Evolutionary conservation across 192 early-diverging fungal species (phyloP).

Genomic region (Piromyces sp.): DNA sequence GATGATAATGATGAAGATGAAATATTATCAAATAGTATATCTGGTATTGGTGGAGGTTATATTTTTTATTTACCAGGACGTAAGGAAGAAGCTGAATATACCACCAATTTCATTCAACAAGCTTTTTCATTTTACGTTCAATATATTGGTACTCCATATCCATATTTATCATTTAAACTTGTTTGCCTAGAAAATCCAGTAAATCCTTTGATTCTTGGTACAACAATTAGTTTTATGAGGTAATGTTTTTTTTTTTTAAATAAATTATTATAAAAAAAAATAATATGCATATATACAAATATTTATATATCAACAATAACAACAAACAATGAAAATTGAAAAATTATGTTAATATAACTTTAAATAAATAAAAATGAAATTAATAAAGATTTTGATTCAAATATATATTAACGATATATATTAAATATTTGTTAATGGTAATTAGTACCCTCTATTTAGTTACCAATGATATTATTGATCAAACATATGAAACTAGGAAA

Average conservation of each 20-base stretch:
- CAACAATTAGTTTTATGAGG: constrained; percentile 63
- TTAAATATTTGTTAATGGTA: not conserved
- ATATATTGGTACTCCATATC: constrained; percentile 67
- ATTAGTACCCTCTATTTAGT: constrained; percentile 42
- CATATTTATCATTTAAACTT: constrained; percentile 56
- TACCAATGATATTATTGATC: constrained; percentile 61
- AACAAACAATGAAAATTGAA: too few relatives aligned
- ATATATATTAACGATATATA: not conserved
- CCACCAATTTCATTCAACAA: constrained; percentile 37
- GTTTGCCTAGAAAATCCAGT: constrained; percentile 72
- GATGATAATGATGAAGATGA: constrained; percentile 3
- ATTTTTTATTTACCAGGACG: constrained; percentile 51
- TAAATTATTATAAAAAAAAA: too few relatives aligned
- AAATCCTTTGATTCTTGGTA: constrained; percentile 49
- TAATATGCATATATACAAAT: too few relatives aligned
- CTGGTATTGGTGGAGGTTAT: constrained; percentile 34
- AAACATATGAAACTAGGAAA: constrained; percentile 64
- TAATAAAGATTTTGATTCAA: not conserved
- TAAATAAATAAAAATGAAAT: too few relatives aligned
- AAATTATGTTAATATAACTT: too few relatives aligned
- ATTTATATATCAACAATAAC: too few relatives aligned
- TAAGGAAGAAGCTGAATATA: constrained; percentile 38
- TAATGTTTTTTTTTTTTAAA: not conserved
- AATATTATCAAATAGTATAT: constrained; percentile 4
- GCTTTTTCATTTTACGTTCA: constrained; percentile 71